phyloP scores from a whole-genome alignment of 1,139 yeast genomes.

The Suhomyces panamericanus region DNA sequence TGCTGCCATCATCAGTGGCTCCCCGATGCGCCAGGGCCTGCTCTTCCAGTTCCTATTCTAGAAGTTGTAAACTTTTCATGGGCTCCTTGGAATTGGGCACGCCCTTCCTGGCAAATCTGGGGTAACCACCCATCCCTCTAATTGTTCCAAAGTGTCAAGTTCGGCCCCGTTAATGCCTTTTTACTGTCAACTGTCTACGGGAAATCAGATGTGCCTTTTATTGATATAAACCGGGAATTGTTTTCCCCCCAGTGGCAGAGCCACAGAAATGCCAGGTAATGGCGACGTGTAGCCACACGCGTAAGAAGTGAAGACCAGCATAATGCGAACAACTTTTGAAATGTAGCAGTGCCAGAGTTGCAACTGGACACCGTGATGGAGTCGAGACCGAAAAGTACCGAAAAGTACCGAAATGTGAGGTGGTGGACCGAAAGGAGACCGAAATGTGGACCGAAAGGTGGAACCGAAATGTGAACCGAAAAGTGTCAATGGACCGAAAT shows the following conservation, averaged over 20 bases:
- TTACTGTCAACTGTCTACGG: too few species aligned
- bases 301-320: slow-evolving; percentile 4
- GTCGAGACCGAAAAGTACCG: neutral
- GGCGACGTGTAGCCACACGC: slow-evolving; percentile 2
- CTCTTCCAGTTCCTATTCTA: neutral
- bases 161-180: too few species aligned
- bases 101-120: neutral
- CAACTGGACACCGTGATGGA: neutral
- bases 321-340: neutral
- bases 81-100: too few species aligned
- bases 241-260: slow-evolving; percentile 2
- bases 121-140: too few species aligned
- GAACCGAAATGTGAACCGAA: neutral
- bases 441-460: too few species aligned
- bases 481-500: neutral
- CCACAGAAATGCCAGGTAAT: slow-evolving; percentile 2
- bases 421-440: too few species aligned
- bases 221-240: slow-evolving; percentile 3
- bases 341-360: neutral
- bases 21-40: neutral
- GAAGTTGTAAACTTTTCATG: neutral
- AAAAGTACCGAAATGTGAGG: neutral
- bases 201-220: neutral
- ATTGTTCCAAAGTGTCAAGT: too few species aligned
- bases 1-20: neutral